phyloP scores from a whole-genome alignment of 2,329 filamentous ascomycete genomes.

The Endoconidiophora polonica region DNA sequence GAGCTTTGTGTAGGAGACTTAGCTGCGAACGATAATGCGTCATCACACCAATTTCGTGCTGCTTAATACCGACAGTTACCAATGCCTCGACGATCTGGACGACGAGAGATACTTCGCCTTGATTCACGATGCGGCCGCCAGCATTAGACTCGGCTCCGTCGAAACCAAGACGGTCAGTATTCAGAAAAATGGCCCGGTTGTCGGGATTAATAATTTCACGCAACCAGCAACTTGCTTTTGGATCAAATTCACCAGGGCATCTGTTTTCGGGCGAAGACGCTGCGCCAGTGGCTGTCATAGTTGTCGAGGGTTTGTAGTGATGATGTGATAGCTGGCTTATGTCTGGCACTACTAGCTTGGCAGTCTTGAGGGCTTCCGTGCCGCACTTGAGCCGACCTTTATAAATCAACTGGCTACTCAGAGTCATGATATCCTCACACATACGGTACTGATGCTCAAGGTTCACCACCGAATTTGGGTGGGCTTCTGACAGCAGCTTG shows the following conservation, averaged over 20 bases:
- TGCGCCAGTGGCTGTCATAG: neutral
- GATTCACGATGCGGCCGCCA: slow-evolving; percentile 78
- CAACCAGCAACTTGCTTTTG: slow-evolving; percentile 50
- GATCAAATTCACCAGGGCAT: slow-evolving; percentile 22
- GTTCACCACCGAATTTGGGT: slow-evolving; percentile 75
- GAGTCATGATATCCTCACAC: slow-evolving; percentile 90
- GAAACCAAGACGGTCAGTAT: slow-evolving; percentile 61
- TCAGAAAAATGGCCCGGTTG: slow-evolving; percentile 68
- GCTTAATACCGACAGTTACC: slow-evolving; percentile 56
- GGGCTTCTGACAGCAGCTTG: slow-evolving; percentile 76
- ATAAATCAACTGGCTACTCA: slow-evolving; percentile 90
- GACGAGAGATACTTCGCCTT: slow-evolving; percentile 61
- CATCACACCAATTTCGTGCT: slow-evolving; percentile 76
- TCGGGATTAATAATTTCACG: slow-evolving; percentile 51
- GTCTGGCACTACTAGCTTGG: slow-evolving; percentile 51
- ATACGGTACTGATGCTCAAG: slow-evolving; percentile 95
- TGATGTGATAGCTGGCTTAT: slow-evolving; percentile 41
- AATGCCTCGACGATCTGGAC: slow-evolving; percentile 68
- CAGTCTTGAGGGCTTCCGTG: slow-evolving; percentile 53
- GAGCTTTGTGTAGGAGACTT: slow-evolving; percentile 57
- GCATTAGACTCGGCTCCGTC: slow-evolving; percentile 53
- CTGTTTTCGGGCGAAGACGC: slow-evolving; percentile 2
- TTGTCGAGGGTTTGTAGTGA: slow-evolving; percentile 36
- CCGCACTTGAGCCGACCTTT: slow-evolving; percentile 81
- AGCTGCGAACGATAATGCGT: slow-evolving; percentile 93